Evolutionary conservation across 225 moss, liverwort and hornwort genomes (phyloP).

Genomic region (Sphagnum contortum): DNA sequence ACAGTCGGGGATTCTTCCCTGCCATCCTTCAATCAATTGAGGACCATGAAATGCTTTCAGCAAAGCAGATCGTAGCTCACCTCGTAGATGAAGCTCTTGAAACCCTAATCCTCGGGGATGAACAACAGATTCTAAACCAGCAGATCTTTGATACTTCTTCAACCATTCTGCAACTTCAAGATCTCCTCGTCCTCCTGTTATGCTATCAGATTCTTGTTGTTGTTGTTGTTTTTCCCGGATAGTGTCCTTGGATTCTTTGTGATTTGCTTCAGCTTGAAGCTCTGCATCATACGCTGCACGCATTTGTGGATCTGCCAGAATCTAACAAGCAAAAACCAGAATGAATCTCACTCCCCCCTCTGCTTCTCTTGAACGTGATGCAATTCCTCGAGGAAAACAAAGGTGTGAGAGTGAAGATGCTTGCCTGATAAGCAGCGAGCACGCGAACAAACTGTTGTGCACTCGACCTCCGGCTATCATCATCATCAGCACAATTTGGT

Average conservation of each 20-base stretch:
- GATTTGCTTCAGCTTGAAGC: constrained; percentile 26
- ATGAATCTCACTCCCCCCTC: not conserved
- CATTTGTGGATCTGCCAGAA: constrained; percentile 86
- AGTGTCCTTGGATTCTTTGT: constrained; percentile 25
- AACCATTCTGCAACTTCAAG: constrained; percentile 85
- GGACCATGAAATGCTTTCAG: constrained; percentile 89
- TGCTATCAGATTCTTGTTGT: too few relatives aligned
- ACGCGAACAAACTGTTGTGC: constrained; percentile 61
- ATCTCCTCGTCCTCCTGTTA: not conserved
- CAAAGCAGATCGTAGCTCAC: constrained; percentile 64
- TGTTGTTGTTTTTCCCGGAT: constrained; percentile 18
- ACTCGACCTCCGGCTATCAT: constrained; percentile 22
- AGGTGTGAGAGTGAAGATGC: not conserved
- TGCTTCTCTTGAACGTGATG: not conserved
- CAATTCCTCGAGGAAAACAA: not conserved
- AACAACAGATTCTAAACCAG: constrained; percentile 16
- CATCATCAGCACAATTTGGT: constrained; percentile 14
- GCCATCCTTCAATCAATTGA: constrained; percentile 42
- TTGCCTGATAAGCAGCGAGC: constrained; percentile 88
- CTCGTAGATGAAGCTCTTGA: constrained; percentile 54
- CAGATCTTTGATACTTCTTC: constrained; percentile 25
- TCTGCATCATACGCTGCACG: constrained; percentile 74
- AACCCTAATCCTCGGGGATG: constrained; percentile 65
- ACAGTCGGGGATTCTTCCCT: constrained; percentile 53
- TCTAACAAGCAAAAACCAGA: constrained; percentile 27